phyloP scores from a whole-genome alignment of 2,329 filamentous ascomycete genomes.

The Talaromyces verruculosus region DNA sequence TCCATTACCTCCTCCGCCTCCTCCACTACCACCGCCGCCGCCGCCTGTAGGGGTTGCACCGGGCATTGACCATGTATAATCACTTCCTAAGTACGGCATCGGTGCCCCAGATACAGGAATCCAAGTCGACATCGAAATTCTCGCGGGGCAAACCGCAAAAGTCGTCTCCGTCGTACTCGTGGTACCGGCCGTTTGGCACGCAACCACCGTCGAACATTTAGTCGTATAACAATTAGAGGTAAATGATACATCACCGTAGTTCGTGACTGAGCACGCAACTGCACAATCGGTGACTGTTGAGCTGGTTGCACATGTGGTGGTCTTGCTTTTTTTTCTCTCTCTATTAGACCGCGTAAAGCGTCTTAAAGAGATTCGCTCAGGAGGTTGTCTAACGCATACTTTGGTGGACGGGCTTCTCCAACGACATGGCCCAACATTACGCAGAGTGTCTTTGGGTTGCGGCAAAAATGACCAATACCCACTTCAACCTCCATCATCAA shows the following conservation, averaged over 20 bases:
- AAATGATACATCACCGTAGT: not conserved
- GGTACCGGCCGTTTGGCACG: too few relatives aligned
- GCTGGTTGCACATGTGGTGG: not conserved
- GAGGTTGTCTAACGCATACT: not conserved
- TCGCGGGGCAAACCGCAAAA: too few relatives aligned
- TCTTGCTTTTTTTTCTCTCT: not conserved
- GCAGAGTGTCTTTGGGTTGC: not conserved
- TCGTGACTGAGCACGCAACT: not conserved
- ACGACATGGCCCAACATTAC: conserved; percentile 6
- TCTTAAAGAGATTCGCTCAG: not conserved
- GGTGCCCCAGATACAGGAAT: too few relatives aligned
- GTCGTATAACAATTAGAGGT: not conserved
- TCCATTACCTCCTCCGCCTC: too few relatives aligned
- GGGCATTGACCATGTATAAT: too few relatives aligned
- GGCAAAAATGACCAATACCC: not conserved
- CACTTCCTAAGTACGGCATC: too few relatives aligned
- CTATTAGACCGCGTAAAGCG: not conserved
- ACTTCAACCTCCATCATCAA: not conserved
- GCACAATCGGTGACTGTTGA: not conserved
- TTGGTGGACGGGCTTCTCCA: not conserved
- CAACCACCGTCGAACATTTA: too few relatives aligned
- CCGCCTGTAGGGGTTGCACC: too few relatives aligned
- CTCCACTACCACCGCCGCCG: too few relatives aligned
- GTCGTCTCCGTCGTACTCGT: too few relatives aligned
- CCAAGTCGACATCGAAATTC: too few relatives aligned